Evolutionary conservation across 2,329 filamentous ascomycete genomes (phyloP), one percentile per base, ranked within the genome.

Genomic region (Phaeosphaeria sp.): DNA sequence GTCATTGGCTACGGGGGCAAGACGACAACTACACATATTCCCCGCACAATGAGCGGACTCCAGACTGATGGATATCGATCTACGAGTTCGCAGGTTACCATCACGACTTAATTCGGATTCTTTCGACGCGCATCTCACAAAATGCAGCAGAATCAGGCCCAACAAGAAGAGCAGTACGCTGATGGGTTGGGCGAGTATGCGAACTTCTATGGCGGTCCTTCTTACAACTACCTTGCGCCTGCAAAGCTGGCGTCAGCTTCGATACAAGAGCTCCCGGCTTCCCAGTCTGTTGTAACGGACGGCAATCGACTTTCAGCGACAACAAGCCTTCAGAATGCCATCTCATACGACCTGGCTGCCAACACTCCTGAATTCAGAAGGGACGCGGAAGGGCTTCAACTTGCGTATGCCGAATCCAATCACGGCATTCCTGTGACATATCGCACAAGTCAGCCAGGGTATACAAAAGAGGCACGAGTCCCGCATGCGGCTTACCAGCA

Each of bases 351-450:
- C 15, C 39, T 59, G 18, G 56, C 62, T 49, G 54, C 57, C 13
- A 60, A 54, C 20, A 48, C 49, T 8, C 57, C 58, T 27, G 36
- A 48, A 33, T 49, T 53, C 39, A 52, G 44, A 36, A 42, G 40
- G 36, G 55, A 57, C 43, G 55, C 58, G 20, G 60, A 59, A 50
- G 60, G 60, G 4, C 56, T 62, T 15, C 61, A 61, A 40, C 39
- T 61, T 9, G 56, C 49, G 17, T 51, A 45, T 50, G 2, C 33
- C 39, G 33, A 33, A 18, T 30, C 50, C 36, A 25, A 46, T 49
- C 46, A 48, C 25, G 33, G 33, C 15, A 17, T 33, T 18, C n/a
- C 44, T 22, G 36, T 30, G 46, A 48, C 51, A 48, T 49, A 54
- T 49, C 45, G 30, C 44, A 36, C 36, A 20, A 54, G 17, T 11